phyloP scores from a whole-genome alignment of 306 rosid genomes.

The Dalbergia cultrata region DNA sequence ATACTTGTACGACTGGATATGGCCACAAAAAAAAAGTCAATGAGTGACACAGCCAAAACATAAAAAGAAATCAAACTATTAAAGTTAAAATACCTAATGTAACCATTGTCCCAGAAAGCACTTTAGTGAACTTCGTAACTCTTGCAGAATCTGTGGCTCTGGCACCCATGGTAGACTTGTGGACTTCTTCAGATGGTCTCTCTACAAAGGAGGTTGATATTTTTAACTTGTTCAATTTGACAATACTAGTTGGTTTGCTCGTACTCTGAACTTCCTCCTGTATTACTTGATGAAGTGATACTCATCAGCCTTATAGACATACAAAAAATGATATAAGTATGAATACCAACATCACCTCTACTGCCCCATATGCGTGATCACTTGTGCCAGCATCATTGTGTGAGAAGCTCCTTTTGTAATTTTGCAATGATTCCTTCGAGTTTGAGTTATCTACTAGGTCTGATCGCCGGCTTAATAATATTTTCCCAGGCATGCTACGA shows the following conservation, averaged over 20 bases:
- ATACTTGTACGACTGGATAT: conserved; percentile 10
- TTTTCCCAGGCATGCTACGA: conserved; percentile 86
- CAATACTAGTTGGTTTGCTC: conserved; percentile 49
- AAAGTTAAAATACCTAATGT: conserved; percentile 62
- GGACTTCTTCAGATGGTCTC: conserved; percentile 58
- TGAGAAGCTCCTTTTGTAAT: conserved; percentile 69
- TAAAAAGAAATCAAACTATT: neutral
- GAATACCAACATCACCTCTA: conserved; percentile 54
- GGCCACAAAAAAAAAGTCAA: conserved; percentile 17
- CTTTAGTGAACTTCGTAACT: conserved; percentile 84
- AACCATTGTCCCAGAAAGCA: conserved; percentile 76
- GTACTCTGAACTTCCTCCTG: conserved; percentile 69
- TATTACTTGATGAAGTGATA: conserved; percentile 20
- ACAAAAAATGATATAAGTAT: neutral
- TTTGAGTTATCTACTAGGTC: conserved; percentile 53
- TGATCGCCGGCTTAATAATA: conserved; percentile 68
- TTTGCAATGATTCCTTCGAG: conserved; percentile 52
- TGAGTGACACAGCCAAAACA: conserved; percentile 8
- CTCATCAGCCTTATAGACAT: neutral
- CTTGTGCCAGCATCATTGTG: conserved; percentile 69
- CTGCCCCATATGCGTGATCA: conserved; percentile 56
- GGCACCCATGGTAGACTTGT: conserved; percentile 66
- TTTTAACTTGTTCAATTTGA: conserved; percentile 57
- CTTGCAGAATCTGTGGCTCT: conserved; percentile 89
- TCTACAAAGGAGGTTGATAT: conserved; percentile 49